phyloP scores from a whole-genome alignment of 345 rosid genomes.

The Nephelium lappaceum region DNA sequence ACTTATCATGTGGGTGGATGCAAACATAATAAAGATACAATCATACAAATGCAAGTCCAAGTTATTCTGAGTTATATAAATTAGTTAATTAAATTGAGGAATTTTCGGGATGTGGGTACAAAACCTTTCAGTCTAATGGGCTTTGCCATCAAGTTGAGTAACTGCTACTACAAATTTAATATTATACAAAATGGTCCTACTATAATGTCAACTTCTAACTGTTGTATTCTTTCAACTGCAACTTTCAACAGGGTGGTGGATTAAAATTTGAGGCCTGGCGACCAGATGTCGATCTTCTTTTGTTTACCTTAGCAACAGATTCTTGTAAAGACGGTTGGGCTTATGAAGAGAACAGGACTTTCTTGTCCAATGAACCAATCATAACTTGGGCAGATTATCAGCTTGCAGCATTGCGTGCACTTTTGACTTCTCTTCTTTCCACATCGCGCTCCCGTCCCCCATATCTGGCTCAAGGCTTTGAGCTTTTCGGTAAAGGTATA shows the following conservation, averaged over 20 bases:
- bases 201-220: not conserved
- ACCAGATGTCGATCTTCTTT: conserved; percentile 56
- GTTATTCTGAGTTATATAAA: not conserved
- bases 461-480: conserved; percentile 62
- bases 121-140: not conserved
- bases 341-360: conserved; percentile 40
- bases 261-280: conserved; percentile 70
- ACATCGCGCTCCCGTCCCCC: conserved; percentile 59
- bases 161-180: not conserved
- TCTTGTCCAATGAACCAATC: conserved; percentile 35
- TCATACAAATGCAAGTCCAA: not conserved
- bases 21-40: not conserved
- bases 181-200: not conserved
- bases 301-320: conserved; percentile 58
- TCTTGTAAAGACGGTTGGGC: conserved; percentile 62
- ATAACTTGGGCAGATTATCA: conserved; percentile 54
- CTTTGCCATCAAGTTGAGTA: not conserved
- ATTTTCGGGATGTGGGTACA: not conserved
- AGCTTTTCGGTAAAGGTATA: conserved; percentile 76
- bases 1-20: not conserved
- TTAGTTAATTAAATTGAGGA: not conserved
- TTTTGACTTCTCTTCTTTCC: conserved; percentile 77
- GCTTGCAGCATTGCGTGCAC: conserved; percentile 72
- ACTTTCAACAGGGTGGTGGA: conserved; percentile 65
- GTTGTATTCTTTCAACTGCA: not conserved